Conservation (phyloP, 2,329 filamentous ascomycete species). For the Neurospora crassa region DNA sequence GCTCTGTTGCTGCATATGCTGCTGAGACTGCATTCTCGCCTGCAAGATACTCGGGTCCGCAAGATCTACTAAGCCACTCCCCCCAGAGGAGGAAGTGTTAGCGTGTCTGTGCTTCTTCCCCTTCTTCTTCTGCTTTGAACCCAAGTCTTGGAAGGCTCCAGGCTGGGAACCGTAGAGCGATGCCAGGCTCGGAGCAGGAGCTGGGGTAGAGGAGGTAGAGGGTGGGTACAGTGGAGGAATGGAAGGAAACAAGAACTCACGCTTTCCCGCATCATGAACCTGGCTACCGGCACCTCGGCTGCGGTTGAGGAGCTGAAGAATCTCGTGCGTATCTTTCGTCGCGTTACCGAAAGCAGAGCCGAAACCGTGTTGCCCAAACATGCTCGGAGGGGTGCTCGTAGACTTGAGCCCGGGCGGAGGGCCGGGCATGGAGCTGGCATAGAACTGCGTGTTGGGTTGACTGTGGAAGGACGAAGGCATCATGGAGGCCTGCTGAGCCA, state of each 20-base stretch:
- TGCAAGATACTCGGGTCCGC: conserved; percentile 99
- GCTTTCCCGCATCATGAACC: conserved; percentile 81
- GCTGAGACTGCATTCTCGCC: conserved; percentile 68
- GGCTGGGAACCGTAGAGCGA: conserved; percentile 83
- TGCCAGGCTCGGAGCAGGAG: conserved; percentile 82
- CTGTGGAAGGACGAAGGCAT: conserved; percentile 59
- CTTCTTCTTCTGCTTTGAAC: conserved; percentile 99
- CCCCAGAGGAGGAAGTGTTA: conserved; percentile 99
- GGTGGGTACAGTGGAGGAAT: conserved; percentile 79
- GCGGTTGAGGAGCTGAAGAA: conserved; percentile 76
- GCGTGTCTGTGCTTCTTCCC: conserved; percentile 99
- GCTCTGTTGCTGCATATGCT: conserved; percentile 59
- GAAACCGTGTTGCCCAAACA: conserved; percentile 88
- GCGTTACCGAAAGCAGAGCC: conserved; percentile 58
- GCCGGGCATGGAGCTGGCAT: conserved; percentile 76
- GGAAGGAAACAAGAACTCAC: conserved; percentile 96
- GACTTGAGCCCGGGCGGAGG: conserved; percentile 94
- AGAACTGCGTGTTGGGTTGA: conserved; percentile 61
- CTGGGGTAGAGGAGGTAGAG: conserved; percentile 71
- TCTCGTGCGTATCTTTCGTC: conserved; percentile 65
- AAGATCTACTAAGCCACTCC: conserved; percentile 99
- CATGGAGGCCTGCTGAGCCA: conserved; percentile 82
- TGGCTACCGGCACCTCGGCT: conserved; percentile 53
- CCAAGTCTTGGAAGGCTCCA: conserved; percentile 82
- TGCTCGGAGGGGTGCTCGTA: conserved; percentile 84